Percentiles rank a stretch among this genome's conserved stretches.
Evolutionary conservation across 1,284 basidiomycete species (phyloP).

Genomic region (Malassezia dermatis): DNA sequence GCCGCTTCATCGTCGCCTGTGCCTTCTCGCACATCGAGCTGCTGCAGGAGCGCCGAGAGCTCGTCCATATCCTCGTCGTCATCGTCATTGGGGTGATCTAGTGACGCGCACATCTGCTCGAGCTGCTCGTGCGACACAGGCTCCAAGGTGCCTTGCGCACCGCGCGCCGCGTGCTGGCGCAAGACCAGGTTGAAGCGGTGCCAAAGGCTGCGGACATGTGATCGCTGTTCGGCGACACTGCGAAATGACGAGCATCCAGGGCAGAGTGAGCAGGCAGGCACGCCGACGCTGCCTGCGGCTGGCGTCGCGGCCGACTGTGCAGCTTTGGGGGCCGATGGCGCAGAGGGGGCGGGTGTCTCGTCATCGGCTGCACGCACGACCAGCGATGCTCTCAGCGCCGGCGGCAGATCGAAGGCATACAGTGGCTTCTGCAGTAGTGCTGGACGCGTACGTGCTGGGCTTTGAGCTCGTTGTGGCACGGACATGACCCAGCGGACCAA

Average conservation of each 20-base stretch:
- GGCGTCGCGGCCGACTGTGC: not conserved
- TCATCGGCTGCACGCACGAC: constrained; percentile 19
- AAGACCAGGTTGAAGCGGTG: constrained; percentile 89
- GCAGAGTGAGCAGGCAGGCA: constrained; percentile 34
- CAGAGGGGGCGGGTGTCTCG: not conserved
- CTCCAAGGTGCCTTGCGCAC: not conserved
- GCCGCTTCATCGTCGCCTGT: constrained; percentile 34
- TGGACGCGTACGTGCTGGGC: not conserved
- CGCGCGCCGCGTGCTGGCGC: constrained; percentile 16
- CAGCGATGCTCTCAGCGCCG: constrained; percentile 15
- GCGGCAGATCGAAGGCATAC: constrained; percentile 30
- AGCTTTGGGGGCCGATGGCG: not conserved
- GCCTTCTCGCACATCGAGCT: constrained; percentile 19
- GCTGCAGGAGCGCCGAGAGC: constrained; percentile 27
- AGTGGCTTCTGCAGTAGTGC: constrained; percentile 20
- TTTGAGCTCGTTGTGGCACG: not conserved
- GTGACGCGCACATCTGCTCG: constrained; percentile 24
- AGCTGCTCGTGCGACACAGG: constrained; percentile 23
- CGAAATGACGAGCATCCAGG: constrained; percentile 55
- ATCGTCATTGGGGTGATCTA: constrained; percentile 13
- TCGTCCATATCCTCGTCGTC: constrained; percentile 26
- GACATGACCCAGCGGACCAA: not conserved
- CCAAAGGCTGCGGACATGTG: constrained; percentile 90
- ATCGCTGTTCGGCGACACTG: constrained; percentile 69
- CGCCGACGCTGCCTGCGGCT: not conserved